Percentiles rank a stretch among this genome's conserved stretches.
phyloP scores from a whole-genome alignment of 495 filamentous ascomycete species.

The Penicillium canariense region DNA sequence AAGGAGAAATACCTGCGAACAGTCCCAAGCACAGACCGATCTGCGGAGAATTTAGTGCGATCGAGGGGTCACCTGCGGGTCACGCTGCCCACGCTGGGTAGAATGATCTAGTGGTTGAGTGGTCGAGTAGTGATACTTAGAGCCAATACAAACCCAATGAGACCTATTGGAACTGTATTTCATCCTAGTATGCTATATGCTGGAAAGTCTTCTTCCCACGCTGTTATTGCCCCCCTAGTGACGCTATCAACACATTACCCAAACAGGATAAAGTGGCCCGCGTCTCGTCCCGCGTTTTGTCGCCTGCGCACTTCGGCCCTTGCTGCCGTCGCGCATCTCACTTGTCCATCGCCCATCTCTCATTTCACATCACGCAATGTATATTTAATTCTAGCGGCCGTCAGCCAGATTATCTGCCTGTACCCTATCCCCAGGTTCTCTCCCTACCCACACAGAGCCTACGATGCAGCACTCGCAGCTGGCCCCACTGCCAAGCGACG shows the following conservation, averaged over 20 bases:
- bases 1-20: neutral
- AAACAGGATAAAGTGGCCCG: slow-evolving; percentile 49
- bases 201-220: neutral
- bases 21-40: slow-evolving; percentile 5
- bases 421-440: neutral
- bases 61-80: slow-evolving; percentile 15
- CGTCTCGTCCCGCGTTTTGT: slow-evolving; percentile 25
- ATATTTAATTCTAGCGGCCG: neutral
- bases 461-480: slow-evolving; percentile 75
- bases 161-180: too few relatives aligned
- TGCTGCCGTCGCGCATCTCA: slow-evolving; percentile 10
- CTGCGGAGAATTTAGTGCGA: slow-evolving; percentile 10
- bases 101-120: neutral
- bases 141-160: too few relatives aligned
- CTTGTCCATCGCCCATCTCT: slow-evolving; percentile 5
- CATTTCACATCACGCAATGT: slow-evolving; percentile 3
- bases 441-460: neutral
- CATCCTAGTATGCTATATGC: too few relatives aligned
- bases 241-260: slow-evolving; percentile 44
- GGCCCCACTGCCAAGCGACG: slow-evolving; percentile 76
- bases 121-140: too few relatives aligned
- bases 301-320: slow-evolving; percentile 6
- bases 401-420: neutral
- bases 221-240: neutral
- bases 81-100: neutral